Evolutionary conservation across 495 filamentous ascomycete genomes (phyloP).

Genomic region (Tuber indicum): DNA sequence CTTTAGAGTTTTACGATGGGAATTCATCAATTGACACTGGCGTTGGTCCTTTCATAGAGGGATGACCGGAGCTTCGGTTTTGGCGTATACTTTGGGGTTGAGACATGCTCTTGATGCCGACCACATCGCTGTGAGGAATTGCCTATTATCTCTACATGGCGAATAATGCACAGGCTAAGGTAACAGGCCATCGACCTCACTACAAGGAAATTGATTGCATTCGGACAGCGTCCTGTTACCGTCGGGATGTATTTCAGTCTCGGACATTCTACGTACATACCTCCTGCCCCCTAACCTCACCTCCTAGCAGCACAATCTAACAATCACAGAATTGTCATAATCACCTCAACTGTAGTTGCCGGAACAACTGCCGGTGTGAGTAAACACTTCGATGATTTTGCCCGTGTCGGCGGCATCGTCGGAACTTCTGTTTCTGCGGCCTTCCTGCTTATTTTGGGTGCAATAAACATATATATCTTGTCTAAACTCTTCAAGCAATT

Average conservation of each 20-base stretch:
- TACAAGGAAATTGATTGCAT: slow-evolving; percentile 83
- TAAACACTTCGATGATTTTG: slow-evolving; percentile 69
- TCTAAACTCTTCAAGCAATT: slow-evolving; percentile 65
- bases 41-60: slow-evolving; percentile 45
- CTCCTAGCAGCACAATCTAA: neutral
- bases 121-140: slow-evolving; percentile 64
- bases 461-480: slow-evolving; percentile 78
- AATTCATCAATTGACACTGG: slow-evolving; percentile 14
- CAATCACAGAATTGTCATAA: slow-evolving; percentile 62
- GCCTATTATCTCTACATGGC: neutral
- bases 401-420: slow-evolving; percentile 77
- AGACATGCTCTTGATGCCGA: slow-evolving; percentile 94
- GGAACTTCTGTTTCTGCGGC: slow-evolving; percentile 74
- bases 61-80: slow-evolving; percentile 69
- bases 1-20: neutral
- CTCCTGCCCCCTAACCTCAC: slow-evolving; percentile 2
- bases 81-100: slow-evolving; percentile 83
- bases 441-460: slow-evolving; percentile 74
- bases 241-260: slow-evolving; percentile 95
- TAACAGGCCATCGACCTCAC: slow-evolving; percentile 81
- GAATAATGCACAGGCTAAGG: neutral
- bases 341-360: slow-evolving; percentile 86
- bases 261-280: slow-evolving; percentile 70
- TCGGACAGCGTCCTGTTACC: slow-evolving; percentile 78
- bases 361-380: slow-evolving; percentile 79